phyloP scores from a whole-genome alignment of 2,329 filamentous ascomycete genomes.

The Paraconiothyrium sp. region DNA sequence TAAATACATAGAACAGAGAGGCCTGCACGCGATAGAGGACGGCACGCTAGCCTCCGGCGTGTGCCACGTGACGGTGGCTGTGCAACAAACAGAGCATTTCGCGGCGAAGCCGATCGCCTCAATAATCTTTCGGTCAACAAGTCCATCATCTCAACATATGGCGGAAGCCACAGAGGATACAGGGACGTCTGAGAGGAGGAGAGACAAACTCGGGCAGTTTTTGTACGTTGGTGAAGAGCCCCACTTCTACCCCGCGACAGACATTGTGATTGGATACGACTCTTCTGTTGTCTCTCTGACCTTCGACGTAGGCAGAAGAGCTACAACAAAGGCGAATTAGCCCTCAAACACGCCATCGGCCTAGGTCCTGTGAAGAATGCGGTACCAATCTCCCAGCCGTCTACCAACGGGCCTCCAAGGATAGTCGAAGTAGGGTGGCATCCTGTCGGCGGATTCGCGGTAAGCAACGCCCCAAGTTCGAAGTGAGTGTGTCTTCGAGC shows the following conservation, averaged over 20 bases:
- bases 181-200: slow-evolving; percentile 14
- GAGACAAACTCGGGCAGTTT: slow-evolving; percentile 20
- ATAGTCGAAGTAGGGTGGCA: slow-evolving; percentile 67
- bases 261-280: neutral
- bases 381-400: slow-evolving; percentile 53
- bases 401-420: slow-evolving; percentile 51
- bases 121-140: neutral
- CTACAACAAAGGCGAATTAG: slow-evolving; percentile 51
- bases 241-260: slow-evolving; percentile 8
- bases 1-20: neutral
- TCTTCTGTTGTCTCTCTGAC: slow-evolving; percentile 12
- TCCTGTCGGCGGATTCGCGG: slow-evolving; percentile 63
- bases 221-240: slow-evolving; percentile 18
- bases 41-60: neutral
- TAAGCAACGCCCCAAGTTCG: too few relatives aligned
- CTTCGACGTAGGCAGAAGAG: slow-evolving; percentile 18
- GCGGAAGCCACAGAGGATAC: slow-evolving; percentile 10
- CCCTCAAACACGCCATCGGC: slow-evolving; percentile 56
- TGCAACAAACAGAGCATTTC: slow-evolving; percentile 1
- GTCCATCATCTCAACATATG: slow-evolving; percentile 10
- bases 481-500: too few relatives aligned
- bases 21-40: neutral
- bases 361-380: slow-evolving; percentile 58
- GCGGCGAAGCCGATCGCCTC: neutral
- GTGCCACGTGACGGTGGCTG: slow-evolving; percentile 21